Base-by-base conservation (phyloP, 2,329 filamentous ascomycete genomes). In the Aspergillus phoenicis region DNA sequence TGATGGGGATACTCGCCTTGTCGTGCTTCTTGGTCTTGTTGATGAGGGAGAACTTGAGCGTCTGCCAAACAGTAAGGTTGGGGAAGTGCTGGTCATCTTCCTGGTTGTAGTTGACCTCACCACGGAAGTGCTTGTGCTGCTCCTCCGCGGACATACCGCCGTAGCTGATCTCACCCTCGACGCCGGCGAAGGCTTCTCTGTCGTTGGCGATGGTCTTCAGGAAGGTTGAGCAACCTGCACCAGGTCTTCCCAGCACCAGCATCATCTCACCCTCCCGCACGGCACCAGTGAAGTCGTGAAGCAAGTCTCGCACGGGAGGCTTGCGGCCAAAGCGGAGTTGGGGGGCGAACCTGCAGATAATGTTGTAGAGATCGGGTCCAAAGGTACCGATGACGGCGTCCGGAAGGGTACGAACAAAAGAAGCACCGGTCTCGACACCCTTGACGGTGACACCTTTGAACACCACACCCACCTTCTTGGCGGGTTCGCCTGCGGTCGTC, bases 11-110 rank as follows among this genome's bases (percentile, higher is more conserved):
- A 52, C 88, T 85, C 3, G 78, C 80, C 51, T 82, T 83, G 43
- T 86, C 85, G 52, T 85, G 81, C 74, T 89, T 90, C 75, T 85
- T 88, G 8, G 89, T 91, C 78, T 91, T 92, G 77, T 87, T 91
- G 74, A 87, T 84, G 52, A 93, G 78, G 0, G 90, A 89, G 69
- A 94, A 93, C 4, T 84, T 86, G 45, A 94, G 79, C 0, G 91
- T 93, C 74, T 93, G 89, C 83, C 89, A 90, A 0, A 94, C 91
- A 5, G 87, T 92, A 38, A 94, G 80, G 1, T 83, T 83, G 2
- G 91, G 87, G 70, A 93, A 88, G 72, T 94, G 91, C 17, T 86
- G 82, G 68, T 93, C 90, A 66, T 92, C 90, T 73, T 94, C 90
- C 15, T 85, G 85, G 67, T 91, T 92, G 74, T 93, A 93, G 67